Percentiles rank a stretch among this genome's conserved stretches.
Conservation (phyloP, 2,329 filamentous ascomycete genomes). For the Penicillium sp. region DNA sequence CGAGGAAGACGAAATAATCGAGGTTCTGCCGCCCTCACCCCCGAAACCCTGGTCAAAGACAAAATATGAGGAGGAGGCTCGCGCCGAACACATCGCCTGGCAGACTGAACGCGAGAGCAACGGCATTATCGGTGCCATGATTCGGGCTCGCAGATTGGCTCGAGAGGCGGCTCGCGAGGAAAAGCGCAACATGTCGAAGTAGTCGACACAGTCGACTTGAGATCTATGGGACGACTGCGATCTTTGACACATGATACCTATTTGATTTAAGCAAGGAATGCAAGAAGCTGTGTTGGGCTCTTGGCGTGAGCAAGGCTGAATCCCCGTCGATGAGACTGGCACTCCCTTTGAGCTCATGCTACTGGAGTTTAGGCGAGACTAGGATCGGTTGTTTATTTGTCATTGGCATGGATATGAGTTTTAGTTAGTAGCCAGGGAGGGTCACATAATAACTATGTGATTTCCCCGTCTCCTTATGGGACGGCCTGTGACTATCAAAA, state of each 20-base stretch:
- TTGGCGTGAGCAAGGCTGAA: neutral
- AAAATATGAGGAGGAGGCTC: too few species aligned
- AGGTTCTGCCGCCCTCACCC: too few species aligned
- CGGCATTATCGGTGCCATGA: too few species aligned
- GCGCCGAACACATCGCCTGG: too few species aligned
- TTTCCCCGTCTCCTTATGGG: neutral
- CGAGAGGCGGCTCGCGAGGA: too few species aligned
- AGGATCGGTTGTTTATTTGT: neutral
- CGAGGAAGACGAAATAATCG: slow-evolving; percentile 45
- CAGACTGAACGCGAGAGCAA: too few species aligned
- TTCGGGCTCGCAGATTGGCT: too few species aligned
- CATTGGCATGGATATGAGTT: too few species aligned
- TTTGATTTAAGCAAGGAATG: neutral
- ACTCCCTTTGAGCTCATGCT: neutral
- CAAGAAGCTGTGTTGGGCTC: neutral
- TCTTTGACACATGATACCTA: neutral
- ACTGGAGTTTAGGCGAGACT: neutral
- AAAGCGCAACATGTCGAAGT: too few species aligned
- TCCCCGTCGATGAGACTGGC: neutral
- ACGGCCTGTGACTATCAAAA: neutral
- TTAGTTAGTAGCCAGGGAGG: neutral
- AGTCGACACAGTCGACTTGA: too few species aligned
- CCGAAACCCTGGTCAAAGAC: too few species aligned
- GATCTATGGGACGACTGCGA: neutral
- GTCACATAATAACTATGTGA: neutral